Base-by-base conservation (phyloP, 495 filamentous ascomycete species). In the Lasiosphaeria miniovina region DNA sequence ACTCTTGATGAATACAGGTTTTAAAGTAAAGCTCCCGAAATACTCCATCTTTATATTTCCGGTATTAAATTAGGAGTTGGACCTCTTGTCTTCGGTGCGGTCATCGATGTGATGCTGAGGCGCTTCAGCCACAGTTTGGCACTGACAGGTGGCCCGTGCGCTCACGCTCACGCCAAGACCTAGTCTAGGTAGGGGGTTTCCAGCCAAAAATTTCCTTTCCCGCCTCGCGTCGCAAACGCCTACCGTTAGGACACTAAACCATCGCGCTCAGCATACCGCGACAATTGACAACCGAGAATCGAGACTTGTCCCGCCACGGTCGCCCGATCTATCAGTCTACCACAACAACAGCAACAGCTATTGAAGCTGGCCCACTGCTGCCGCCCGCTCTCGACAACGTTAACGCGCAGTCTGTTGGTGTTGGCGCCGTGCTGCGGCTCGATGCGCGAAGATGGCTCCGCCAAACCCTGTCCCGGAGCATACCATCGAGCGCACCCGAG, bases 401-500 rank as follows among this genome's bases (percentile, higher is more conserved):
- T 32, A 17, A 24, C 36, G 31, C 35, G 41, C 15, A 59, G 10
- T 17, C 33, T 56, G 43, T 40, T 24, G 24, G 24, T 31, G 36
- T 36, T 43, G 57, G 45, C 61, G 68, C 64, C 59, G 65, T 36
- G 63, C 59, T 57, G 57, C 62, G 56, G 62, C 62, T 65, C 61
- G 11, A 62, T 60, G 62, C 62, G 59, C 61, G 65, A 65, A 60
- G 53, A 74, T 74, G 71, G 71, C 70, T n/a, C 71, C 71, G 24
- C 62, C 70, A n/a, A 67, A 71, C 57, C 57, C 71, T 32, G 52
- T 60, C 54, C 56, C 65, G 49, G 71, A 73, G 67, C 74, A 76
- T 54, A 61, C 59, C 32, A 73, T 81, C 65, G 75, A 81, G 31
- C 75, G 75, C 40, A 86, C 82, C 0, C 75, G 77, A 14, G 88